Evolutionary conservation across 345 rosid genomes (phyloP), one percentile per base, ranked within the genome.

Genomic region (Turnera subulata): DNA sequence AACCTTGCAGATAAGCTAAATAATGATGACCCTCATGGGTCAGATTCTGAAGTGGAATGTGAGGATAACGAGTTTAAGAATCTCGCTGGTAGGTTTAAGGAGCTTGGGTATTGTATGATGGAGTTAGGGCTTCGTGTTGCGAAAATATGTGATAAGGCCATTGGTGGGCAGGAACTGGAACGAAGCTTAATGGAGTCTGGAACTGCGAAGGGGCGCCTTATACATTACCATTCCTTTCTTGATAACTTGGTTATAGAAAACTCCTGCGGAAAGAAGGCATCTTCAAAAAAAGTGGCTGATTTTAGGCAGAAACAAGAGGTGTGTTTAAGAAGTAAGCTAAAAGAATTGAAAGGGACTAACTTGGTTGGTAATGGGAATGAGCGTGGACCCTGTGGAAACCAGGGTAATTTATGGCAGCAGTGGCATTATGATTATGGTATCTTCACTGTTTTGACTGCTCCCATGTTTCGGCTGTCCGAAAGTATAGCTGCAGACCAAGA

Each of bases 371-470:
- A 35, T 23, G 55, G 55, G 16, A n/a, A 59, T 37, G 76, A 50
- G 59, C 44, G 47, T 42, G 51, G 67, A 18, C 21, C 63, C 25
- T 19, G 25, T 50, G 78, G 68, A 53, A 57, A 55, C 56, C 40
- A 23, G 65, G 54, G 69, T 61, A 62, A 63, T 53, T 70, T 87
- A 6, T 89, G 99, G 97, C 97, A 93, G 78, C 89, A 83, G 54
- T 89, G 99, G 97, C 99, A 89, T 74, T 89, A 80, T 71, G 99
- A 89, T 70, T 89, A 85, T 57, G 91, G 96, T 33, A 72, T 89
- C 69, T 85, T 89, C 70, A 93, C 97, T n/a, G 62, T 89, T 67
- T 73, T 93, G 69, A 89, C 96, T 4, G 77, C 87, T 78, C 94
- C 96, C 20, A 75, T 87, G 83, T 89, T 89, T 82, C 70, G 82